phyloP scores from a whole-genome alignment of 257 asterid species.

The Solanum etuberosum region DNA sequence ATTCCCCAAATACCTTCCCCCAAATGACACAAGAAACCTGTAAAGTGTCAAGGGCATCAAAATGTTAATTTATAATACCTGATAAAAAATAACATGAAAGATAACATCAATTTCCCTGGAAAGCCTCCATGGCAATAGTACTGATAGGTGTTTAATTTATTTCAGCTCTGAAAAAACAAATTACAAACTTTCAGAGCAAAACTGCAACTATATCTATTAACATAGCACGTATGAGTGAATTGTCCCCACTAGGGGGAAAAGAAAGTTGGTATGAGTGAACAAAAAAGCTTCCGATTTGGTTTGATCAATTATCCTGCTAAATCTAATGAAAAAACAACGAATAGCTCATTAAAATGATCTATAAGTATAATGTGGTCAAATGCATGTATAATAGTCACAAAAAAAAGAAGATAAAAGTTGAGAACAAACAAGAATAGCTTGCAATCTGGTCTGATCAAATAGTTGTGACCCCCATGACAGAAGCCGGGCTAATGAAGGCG shows the following conservation, averaged over 20 bases:
- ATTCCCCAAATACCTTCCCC: slow-evolving; percentile 58
- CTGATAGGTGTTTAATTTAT: neutral
- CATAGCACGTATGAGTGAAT: neutral
- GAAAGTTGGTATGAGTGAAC: neutral
- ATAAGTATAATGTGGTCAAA: neutral
- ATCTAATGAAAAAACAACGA: neutral
- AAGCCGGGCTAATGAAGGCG: neutral
- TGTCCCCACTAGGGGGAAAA: neutral
- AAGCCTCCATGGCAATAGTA: neutral
- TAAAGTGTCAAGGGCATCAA: slow-evolving; percentile 19
- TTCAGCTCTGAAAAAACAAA: neutral
- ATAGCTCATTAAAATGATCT: neutral
- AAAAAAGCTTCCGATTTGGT: neutral
- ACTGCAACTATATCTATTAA: neutral
- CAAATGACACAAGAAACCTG: slow-evolving; percentile 82
- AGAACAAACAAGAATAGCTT: neutral
- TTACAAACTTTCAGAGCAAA: neutral
- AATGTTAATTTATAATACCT: neutral
- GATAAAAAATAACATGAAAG: neutral
- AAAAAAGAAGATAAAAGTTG: neutral
- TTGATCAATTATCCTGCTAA: neutral
- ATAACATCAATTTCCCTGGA: neutral
- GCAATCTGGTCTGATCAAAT: neutral
- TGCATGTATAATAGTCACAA: neutral
- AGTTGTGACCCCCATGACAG: neutral